Evolutionary conservation across 345 rosid species (phyloP).

Genomic region (Camelina hispida): DNA sequence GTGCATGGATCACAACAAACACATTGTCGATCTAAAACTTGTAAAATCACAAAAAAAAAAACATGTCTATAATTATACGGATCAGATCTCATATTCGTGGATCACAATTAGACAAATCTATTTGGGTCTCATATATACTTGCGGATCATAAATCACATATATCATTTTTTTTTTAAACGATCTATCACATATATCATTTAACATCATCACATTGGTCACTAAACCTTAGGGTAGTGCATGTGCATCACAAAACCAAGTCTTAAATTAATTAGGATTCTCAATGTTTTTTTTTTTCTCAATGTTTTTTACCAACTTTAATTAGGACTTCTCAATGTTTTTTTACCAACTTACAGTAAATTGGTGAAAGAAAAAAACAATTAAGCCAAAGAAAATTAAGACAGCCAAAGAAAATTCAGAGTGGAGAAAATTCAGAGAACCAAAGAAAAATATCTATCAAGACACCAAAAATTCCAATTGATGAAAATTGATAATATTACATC

Average conservation of each 20-base stretch:
- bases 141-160: background rate
- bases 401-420: background rate
- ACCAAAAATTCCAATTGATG: background rate
- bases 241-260: background rate
- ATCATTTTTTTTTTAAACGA: too few species aligned
- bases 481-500: background rate
- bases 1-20: background rate
- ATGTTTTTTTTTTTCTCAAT: background rate
- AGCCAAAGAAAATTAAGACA: slow-evolving; percentile 2
- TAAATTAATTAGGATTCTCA: background rate
- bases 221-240: background rate
- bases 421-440: background rate
- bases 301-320: background rate
- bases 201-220: background rate
- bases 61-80: background rate
- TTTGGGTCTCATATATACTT: background rate
- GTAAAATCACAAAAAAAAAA: background rate
- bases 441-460: background rate
- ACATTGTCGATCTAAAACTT: background rate
- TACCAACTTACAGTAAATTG: background rate
- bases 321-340: background rate
- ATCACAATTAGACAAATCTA: background rate
- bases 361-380: background rate
- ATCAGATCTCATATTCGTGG: background rate
- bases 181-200: background rate